These are phyloP conservation scores for Solanum hybrid DNA, from an alignment of 305 asterid species.

Conservation along the genomic window DNA sequence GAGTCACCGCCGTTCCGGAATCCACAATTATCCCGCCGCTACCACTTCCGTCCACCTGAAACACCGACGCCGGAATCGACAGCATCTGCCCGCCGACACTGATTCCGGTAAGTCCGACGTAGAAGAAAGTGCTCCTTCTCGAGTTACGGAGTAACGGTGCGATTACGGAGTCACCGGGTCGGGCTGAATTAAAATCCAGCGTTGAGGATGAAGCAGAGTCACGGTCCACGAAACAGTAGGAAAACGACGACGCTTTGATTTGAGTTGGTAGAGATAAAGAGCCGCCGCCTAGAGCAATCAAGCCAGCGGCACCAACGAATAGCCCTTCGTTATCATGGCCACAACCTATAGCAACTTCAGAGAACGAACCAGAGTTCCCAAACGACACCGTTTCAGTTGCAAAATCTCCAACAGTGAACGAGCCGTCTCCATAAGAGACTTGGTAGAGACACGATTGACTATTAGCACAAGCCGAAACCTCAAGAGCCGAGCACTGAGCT, in stretches of 20 bases:
- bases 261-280: constrained; percentile 46
- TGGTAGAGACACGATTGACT: constrained; percentile 38
- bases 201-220: constrained; percentile 54
- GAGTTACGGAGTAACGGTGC: constrained; percentile 48
- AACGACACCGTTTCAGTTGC: constrained; percentile 66
- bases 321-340: constrained; percentile 69
- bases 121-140: constrained; percentile 28
- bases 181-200: constrained; percentile 52
- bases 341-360: constrained; percentile 57
- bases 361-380: constrained; percentile 34
- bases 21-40: constrained; percentile 72
- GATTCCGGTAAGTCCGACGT: constrained; percentile 63
- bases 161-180: constrained; percentile 44
- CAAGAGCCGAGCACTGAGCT: constrained; percentile 32
- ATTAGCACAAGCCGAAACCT: constrained; percentile 40
- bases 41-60: constrained; percentile 41
- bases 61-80: constrained; percentile 22
- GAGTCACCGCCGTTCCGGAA: constrained; percentile 85
- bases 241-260: constrained; percentile 55
- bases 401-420: constrained; percentile 57
- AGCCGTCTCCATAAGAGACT: constrained; percentile 74
- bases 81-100: constrained; percentile 42
- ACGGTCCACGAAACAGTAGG: constrained; percentile 68
- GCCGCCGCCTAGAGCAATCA: constrained; percentile 67
- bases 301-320: constrained; percentile 55